Base-by-base conservation (phyloP, 192 early-diverging fungal genomes). In the Spizellomyces sp. region DNA sequence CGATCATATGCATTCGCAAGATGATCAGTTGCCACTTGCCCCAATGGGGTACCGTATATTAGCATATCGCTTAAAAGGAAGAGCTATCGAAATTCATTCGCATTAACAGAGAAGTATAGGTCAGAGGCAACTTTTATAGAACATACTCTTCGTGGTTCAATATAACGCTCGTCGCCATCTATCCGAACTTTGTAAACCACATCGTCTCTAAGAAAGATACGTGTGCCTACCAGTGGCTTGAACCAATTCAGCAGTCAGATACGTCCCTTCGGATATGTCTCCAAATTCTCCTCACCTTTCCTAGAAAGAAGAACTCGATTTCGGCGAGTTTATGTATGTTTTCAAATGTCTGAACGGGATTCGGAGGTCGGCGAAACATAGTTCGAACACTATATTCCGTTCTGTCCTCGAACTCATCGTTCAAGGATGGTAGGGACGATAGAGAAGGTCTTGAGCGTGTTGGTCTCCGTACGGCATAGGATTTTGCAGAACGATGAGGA, bases 291-390 rank as follows among this genome's bases (percentile, higher is more conserved):
- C 27, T 36, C 27, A 36, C 55, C 57, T 17, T 15, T 8, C 69
- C 69, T 8, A 70, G 47, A 48, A 70, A 70, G 59, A 70, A 70
- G 52, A 62, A 70, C 43, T 70, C 69, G 4, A 62, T 6, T 57
- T 70, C 69, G 57, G 69, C 69, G 14, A 70, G 45, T 7, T 14
- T 19, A 27, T 70, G 69, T 60, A 70, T 70, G 45, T 62, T 62
- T 36, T 70, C 69, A 70, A 70, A 70, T 36, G 27, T 36, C 27
- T 36, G 27, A 36, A 36, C 27, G 3, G 27, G 27, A 36, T 36
- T 36, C 27, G 27, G 27, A 36, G 27, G 27, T 36, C 27, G 27
- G 27, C 27, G 27, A 36, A 36, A 36, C 27, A 36, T 3, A 36
- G 27, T 36, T 36, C 27, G 27, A 0, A 36, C 27, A 36, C 27